Conservation (phyloP, 257 asterid genomes). For the Nicotiana undulata region DNA sequence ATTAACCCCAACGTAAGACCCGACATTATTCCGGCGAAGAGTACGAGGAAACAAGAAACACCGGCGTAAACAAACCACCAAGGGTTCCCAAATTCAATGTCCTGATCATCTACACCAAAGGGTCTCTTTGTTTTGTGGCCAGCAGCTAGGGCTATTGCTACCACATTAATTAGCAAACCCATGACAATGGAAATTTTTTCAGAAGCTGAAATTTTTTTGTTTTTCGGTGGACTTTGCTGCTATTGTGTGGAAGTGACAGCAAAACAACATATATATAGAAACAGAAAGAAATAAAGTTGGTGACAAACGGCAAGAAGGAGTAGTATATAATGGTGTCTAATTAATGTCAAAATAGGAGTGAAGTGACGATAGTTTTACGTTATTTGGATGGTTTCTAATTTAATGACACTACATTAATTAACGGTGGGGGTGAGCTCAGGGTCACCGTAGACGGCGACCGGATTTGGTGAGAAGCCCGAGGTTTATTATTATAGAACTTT, state of each 20-base stretch:
- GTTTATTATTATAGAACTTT: no score
- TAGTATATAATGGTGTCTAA: background rate
- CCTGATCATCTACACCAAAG: slow-evolving; percentile 51
- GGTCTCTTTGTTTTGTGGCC: slow-evolving; percentile 31
- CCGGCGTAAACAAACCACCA: slow-evolving; percentile 94
- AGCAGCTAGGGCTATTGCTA: slow-evolving; percentile 33
- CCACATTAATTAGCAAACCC: slow-evolving; percentile 37
- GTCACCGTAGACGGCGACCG: background rate
- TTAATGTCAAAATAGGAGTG: background rate
- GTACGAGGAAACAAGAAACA: slow-evolving; percentile 78
- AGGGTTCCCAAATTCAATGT: slow-evolving; percentile 75
- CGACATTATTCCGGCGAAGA: slow-evolving; percentile 96
- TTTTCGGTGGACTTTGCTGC: background rate
- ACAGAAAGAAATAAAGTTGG: background rate
- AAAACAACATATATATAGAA: background rate
- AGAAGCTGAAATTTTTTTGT: background rate
- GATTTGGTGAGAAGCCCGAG: background rate
- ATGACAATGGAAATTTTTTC: background rate
- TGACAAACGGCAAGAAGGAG: background rate
- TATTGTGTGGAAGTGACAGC: background rate
- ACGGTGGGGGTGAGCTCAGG: background rate
- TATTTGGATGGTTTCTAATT: background rate
- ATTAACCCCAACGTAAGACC: slow-evolving; percentile 88
- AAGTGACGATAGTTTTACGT: background rate
- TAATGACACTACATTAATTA: background rate